Evolutionary conservation across 176 grass and related monocot species (phyloP), one percentile per base, ranked within the genome.

Genomic region (Eleusine coracana): DNA sequence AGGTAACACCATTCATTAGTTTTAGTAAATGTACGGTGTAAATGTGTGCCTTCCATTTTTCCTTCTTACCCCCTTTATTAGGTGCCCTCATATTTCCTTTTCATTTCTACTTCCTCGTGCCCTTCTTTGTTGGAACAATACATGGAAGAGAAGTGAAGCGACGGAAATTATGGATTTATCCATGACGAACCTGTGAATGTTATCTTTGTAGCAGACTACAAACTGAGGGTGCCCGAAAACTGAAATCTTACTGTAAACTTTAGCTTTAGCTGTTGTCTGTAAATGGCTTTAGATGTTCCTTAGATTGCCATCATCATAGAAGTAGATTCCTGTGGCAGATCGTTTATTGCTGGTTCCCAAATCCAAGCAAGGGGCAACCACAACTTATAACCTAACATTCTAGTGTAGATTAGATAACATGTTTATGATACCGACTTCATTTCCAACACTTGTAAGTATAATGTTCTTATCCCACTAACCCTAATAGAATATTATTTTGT

Each of bases 121-220:
- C 34, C 29, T 76, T 87, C 76, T 77, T 37, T 76, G 23, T 80
- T 64, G 68, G 55, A 67, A 84, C 73, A 61, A 88, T 81, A 79
- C 71, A 85, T 89, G 85, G 93, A 92, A 95, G 88, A 95, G 87
- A 91, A 92, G 77, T 85, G 41, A 75, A 86, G 74, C 79, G 64
- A 78, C 75, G 78, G 71, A 87, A 77, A 85, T 84, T 69, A 80
- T 83, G 86, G 86, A 76, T 82, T 67, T 23, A 71, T 70, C 74
- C 79, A 86, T 83, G 83, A 78, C 49, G 23, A 67, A 23, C 65
- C 72, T 73, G 50, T n/a, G 60, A 80, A 58, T 89, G 68, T 83
- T 77, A n/a, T 82, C 76, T 82, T 71, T 80, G 59, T 68, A 80
- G 81, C 75, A 61, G 41, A 61, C 39, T 71, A 73, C 48, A 66